These are phyloP conservation scores for Beauveria brongniartii DNA, from an alignment of 2,329 filamentous ascomycete genomes.

Conservation along the genomic window DNA sequence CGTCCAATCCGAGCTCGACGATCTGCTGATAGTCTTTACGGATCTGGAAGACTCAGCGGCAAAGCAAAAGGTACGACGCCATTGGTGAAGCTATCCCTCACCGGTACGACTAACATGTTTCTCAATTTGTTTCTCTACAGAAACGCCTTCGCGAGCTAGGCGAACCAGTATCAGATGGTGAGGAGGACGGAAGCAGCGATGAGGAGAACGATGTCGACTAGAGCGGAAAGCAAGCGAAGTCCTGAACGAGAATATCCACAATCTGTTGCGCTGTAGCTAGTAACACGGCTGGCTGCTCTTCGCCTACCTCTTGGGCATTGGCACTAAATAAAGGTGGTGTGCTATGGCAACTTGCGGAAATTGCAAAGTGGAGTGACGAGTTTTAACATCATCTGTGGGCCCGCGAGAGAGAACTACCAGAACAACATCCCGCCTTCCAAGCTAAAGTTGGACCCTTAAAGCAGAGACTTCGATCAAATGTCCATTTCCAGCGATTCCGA, in stretches of 20 bases:
- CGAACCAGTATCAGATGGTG: conserved; percentile 67
- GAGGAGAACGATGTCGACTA: conserved; percentile 46
- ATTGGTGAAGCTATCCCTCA: background rate
- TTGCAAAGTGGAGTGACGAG: conserved; percentile 10
- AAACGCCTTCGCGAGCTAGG: conserved; percentile 57
- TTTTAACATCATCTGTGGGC: conserved; percentile 4
- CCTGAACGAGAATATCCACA: too few species aligned
- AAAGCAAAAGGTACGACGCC: conserved; percentile 60
- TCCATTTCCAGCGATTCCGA: conserved; percentile 21
- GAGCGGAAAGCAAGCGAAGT: conserved; percentile 18
- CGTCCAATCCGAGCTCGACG: conserved; percentile 67
- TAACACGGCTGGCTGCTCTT: background rate
- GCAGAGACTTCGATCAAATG: conserved; percentile 15
- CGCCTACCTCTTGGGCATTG: background rate
- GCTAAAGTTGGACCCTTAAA: background rate
- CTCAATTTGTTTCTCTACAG: conserved; percentile 22
- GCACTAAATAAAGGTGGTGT: background rate
- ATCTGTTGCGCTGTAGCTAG: background rate
- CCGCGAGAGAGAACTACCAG: background rate
- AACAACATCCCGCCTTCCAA: background rate
- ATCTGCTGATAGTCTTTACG: conserved; percentile 71
- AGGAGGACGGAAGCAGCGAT: conserved; percentile 55
- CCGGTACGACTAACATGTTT: background rate
- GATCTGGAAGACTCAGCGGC: conserved; percentile 71
- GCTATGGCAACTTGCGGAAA: background rate